Evolutionary conservation across 192 early-diverging fungal genomes (phyloP).

Genomic region (Allomyces arbusculus): DNA sequence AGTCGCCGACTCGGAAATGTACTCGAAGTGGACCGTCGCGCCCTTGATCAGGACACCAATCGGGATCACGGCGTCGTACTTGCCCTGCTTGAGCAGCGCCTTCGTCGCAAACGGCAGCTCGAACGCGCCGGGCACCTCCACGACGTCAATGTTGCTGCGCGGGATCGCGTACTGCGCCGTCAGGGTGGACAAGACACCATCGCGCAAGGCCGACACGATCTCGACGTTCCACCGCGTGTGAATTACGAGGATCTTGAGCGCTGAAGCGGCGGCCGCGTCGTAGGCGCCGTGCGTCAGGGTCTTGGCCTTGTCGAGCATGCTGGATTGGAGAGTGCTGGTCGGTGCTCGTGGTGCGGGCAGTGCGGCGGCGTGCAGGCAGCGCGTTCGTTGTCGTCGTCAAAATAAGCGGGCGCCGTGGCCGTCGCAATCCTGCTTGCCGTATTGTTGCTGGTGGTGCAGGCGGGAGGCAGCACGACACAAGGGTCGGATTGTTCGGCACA

Average conservation of each 20-base stretch:
- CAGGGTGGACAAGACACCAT: conserved; percentile 47
- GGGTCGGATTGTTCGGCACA: too few species aligned
- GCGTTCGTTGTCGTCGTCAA: too few species aligned
- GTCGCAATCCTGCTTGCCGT: too few species aligned
- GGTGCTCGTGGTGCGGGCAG: too few species aligned
- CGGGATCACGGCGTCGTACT: conserved; percentile 79
- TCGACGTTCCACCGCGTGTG: conserved; percentile 86
- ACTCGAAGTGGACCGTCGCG: conserved; percentile 97
- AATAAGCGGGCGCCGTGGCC: too few species aligned
- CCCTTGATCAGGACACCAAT: conserved; percentile 99
- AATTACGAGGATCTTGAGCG: conserved; percentile 53
- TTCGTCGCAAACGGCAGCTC: conserved; percentile 84
- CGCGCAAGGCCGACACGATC: conserved; percentile 67
- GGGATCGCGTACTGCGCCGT: conserved; percentile 38
- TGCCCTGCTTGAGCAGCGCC: conserved; percentile 46
- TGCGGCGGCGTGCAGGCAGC: too few species aligned
- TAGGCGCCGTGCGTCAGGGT: neutral
- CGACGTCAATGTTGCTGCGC: conserved; percentile 48
- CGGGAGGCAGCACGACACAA: too few species aligned
- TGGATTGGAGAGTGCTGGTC: too few species aligned
- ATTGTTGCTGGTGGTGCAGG: too few species aligned
- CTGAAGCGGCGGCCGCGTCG: conserved; percentile 4
- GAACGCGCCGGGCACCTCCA: conserved; percentile 75
- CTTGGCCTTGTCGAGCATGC: neutral
- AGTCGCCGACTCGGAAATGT: conserved; percentile 84